phyloP scores from a whole-genome alignment of 1,139 yeast genomes.

The Scheffersomyces titani region DNA sequence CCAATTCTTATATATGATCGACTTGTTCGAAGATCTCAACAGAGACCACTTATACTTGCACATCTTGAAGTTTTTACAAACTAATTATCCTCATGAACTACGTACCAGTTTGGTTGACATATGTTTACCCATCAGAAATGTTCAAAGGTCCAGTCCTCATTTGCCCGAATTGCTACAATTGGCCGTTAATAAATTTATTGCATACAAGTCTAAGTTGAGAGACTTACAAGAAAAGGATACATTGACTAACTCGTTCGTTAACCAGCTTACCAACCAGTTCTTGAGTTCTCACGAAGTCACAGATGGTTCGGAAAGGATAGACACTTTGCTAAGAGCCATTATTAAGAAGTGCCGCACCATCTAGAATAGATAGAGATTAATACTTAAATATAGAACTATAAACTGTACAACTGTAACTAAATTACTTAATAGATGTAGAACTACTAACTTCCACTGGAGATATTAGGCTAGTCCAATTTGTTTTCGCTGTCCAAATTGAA shows the following conservation, averaged over 20 bases:
- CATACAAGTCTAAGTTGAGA: conserved; percentile 50
- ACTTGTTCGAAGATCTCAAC: conserved; percentile 67
- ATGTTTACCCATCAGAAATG: conserved; percentile 66
- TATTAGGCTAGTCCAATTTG: neutral
- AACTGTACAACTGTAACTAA: neutral
- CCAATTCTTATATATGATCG: conserved; percentile 58
- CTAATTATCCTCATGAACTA: conserved; percentile 35
- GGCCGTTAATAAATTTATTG: conserved; percentile 70
- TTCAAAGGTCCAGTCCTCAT: conserved; percentile 30
- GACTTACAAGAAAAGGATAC: conserved; percentile 34
- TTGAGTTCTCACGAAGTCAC: conserved; percentile 30
- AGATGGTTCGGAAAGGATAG: conserved; percentile 32
- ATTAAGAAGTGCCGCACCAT: conserved; percentile 35
- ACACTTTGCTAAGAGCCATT: conserved; percentile 39
- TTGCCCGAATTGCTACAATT: conserved; percentile 66
- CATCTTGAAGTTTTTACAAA: conserved; percentile 54
- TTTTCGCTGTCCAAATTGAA: neutral
- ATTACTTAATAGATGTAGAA: neutral
- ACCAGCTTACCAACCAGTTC: conserved; percentile 34
- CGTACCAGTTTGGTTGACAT: conserved; percentile 57
- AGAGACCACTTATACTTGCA: conserved; percentile 68
- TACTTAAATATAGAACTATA: neutral
- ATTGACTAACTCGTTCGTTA: conserved; percentile 48
- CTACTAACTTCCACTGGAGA: too few relatives aligned
- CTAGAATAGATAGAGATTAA: conserved; percentile 5